Base-by-base conservation (phyloP, 1,284 basidiomycete genomes). In the Sanguinoderma infundibulare region DNA sequence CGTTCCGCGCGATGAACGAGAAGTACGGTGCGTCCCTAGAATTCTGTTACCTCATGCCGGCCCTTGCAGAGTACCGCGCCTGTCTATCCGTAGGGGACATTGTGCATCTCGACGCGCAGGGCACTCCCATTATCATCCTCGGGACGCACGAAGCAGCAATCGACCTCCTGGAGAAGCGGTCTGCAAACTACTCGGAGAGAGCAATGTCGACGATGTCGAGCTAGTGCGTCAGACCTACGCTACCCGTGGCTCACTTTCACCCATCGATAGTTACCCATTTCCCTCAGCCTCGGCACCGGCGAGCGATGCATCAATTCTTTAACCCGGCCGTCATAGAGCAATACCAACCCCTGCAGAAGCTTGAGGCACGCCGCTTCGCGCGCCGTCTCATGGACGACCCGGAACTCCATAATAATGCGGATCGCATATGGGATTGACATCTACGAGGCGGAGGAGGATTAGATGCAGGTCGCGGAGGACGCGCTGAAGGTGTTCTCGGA, bases 81-180 rank as follows among this genome's bases (percentile, higher is more conserved):
- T n/a, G n/a, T n/a, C n/a, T n/a, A n/a, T n/a, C n/a, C n/a, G n/a
- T n/a, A n/a, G n/a, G n/a, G n/a, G n/a, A n/a, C n/a, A n/a, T n/a
- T n/a, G n/a, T n/a, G n/a, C 14, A 14, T 7, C 34, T 6, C 34
- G n/a, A n/a, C n/a, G n/a, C n/a, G 14, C 49, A 73, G n/a, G 73
- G 70, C 32, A 67, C 72, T 28, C 39, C 6, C 30, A 26, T 40
- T 20, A 10, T 0, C 1, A 35, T 2, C 12, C 9, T 36, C n/a
- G 58, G 61, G 4, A 35, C 34, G 34, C 34, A 35, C 34, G 34
- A 35, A 35, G 7, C 34, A 35, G 34, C 34, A 35, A 35, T 35
- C 34, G 34, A 35, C 34, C 14, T 35, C n/a, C n/a, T n/a, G n/a
- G n/a, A n/a, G n/a, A n/a, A n/a, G n/a, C n/a, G n/a, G n/a, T n/a